Base-by-base conservation (phyloP, 2,329 filamentous ascomycete species). In the Aspergillus glaucus region DNA sequence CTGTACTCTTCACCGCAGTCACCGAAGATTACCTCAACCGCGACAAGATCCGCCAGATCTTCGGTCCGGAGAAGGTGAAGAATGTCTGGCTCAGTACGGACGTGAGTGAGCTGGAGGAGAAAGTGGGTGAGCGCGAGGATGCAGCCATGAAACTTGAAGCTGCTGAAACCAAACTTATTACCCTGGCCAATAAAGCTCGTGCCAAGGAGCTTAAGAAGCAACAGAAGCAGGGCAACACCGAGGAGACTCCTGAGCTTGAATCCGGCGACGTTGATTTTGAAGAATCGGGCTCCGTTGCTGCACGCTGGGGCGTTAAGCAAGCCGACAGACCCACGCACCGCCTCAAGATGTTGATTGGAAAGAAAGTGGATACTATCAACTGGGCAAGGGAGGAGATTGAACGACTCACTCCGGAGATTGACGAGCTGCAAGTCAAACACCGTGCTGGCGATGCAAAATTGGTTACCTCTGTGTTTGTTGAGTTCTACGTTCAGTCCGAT, bases 351-450 rank as follows among this genome's bases (percentile, higher is more conserved):
- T 67, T 93, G 19, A 79, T 91, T 56, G 87, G 90, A 57, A 85
- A 89, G 64, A 93, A 95, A 67, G 91, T 96, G 14, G 93, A 98
- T 70, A 93, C 90, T 0, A 96, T 98, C 67, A 83, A 92, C 53
- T 96, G 87, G 86, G 87, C 84, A 54, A 86, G 93, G 45, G 75
- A 78, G 1, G 86, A 94, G 67, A 81, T 96, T 46, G 80, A 85
- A 55, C 82, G 83, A 44, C 79, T 94, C 41, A 84, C 86, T 46
- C 85, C 87, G 0, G 78, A 87, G 51, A 84, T 89, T 26, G 79
- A 86, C 44, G 75, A 79, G 39, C 77, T 82, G 21, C 88, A 93
- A 65, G 77, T 75, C 37, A 76, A 79, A 44, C 87, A 92, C 63
- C 79, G 77, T 44, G 72, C 75, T 22, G 82, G 86, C 45, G 78